Conservation (phyloP, 148 eudicot genomes). For the Drosera capensis region DNA sequence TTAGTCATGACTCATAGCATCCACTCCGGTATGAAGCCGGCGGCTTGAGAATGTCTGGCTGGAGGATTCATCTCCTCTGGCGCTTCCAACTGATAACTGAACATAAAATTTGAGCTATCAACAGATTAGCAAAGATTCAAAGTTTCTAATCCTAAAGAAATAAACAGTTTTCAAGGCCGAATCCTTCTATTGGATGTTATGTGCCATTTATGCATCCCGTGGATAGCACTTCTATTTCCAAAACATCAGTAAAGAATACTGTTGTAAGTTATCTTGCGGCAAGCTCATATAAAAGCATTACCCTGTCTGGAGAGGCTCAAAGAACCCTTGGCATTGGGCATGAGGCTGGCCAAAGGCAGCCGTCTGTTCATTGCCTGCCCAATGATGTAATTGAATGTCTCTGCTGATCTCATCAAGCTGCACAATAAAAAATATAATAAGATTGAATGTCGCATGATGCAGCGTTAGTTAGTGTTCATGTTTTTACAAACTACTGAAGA, state of each 20-base stretch:
- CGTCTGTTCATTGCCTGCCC: slow-evolving; percentile 27
- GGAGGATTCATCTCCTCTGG: slow-evolving; percentile 26
- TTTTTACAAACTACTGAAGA: not conserved
- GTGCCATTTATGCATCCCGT: not conserved
- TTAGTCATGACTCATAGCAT: slow-evolving; percentile 29
- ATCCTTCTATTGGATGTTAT: not conserved
- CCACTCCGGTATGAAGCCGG: slow-evolving; percentile 37
- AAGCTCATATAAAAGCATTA: not conserved
- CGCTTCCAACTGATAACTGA: slow-evolving; percentile 3
- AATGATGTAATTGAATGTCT: slow-evolving; percentile 23
- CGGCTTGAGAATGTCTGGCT: slow-evolving; percentile 13
- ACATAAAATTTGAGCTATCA: not conserved
- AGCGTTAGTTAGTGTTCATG: not conserved
- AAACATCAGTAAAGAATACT: not conserved
- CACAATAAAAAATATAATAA: not conserved
- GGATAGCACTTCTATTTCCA: not conserved
- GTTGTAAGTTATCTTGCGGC: not conserved
- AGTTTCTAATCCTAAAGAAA: not conserved
- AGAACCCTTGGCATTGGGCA: slow-evolving; percentile 31
- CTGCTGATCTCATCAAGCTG: slow-evolving; percentile 36
- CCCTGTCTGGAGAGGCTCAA: slow-evolving; percentile 40
- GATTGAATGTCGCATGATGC: not conserved
- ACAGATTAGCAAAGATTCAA: not conserved
- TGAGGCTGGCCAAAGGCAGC: slow-evolving; percentile 19
- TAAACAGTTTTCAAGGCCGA: too few species aligned